Evolutionary conservation across 768 basidiomycete species (phyloP), one percentile per base, ranked within the genome.

Genomic region (Rhodosporidiobolus sp.): DNA sequence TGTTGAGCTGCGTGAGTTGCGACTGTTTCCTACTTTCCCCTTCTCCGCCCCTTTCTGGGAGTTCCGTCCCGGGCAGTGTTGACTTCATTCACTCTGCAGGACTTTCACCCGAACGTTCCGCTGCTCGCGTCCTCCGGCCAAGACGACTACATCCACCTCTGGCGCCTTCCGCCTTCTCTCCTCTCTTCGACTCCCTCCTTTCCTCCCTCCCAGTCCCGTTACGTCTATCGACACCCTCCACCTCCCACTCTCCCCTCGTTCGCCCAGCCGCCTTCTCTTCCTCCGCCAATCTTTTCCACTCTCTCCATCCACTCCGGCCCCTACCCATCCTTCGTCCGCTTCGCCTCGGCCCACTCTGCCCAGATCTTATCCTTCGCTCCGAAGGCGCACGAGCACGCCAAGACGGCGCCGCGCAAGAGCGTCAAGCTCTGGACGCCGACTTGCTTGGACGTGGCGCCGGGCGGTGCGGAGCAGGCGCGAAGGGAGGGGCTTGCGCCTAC

Each of bases 291-390:
- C 49, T 56, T 3, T 11, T 65, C 43, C 20, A 32, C 38, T 24
- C 35, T 32, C 38, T 43, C 38, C 32, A 4, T 71, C 11, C 70
- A 71, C 34, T 60, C 70, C 26, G 70, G 70, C 17, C 70, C 66
- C 20, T 71, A 64, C 65, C 65, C 70, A 11, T 28, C 60, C 46
- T 32, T 54, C 17, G 59, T 62, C 34, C 38, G 35, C 11, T 71
- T 71, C 54, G 26, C 48, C 35, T 43, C 49, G 11, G 28, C 66
- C 10, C 14, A 22, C 28, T 24, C 38, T 3, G 53, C 28, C 32
- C 43, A 43, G 1, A 34, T 71, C 70, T 2, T 63, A 8, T 62
- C 64, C 2, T 28, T 49, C 28, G 64, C 70, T 14, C 48, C 64
- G n/a, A 32, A 62, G 9, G 2, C 59, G n/a, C 58, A 62, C 35